Conservation (phyloP, 2,329 filamentous ascomycete genomes). For the Arthrobotrys entomopaga region DNA sequence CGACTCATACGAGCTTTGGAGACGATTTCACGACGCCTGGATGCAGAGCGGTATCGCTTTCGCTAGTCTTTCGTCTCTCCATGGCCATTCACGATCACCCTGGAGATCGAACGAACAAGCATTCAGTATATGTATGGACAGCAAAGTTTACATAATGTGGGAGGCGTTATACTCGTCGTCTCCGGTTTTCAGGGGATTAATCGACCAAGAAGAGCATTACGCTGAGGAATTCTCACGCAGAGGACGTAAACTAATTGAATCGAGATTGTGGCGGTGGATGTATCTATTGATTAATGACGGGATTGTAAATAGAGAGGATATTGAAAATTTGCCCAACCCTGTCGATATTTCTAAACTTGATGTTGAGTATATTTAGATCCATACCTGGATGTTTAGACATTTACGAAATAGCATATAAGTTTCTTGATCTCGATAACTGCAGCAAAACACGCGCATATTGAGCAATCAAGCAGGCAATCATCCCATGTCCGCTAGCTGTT, state of each 20-base stretch:
- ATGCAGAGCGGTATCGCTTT: neutral
- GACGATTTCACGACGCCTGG: neutral
- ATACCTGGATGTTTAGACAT: no score
- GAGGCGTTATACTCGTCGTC: neutral
- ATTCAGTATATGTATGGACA: neutral
- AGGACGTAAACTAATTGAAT: neutral
- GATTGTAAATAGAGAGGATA: constrained; percentile 16
- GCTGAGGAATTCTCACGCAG: neutral
- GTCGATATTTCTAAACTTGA: neutral
- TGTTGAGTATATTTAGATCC: no score
- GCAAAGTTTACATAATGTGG: neutral
- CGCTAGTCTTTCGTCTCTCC: neutral
- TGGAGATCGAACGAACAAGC: neutral
- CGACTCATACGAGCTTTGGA: neutral
- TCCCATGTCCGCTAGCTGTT: no score
- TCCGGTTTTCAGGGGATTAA: neutral
- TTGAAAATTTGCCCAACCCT: constrained; percentile 24
- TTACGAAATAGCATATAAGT: no score
- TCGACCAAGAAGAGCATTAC: neutral
- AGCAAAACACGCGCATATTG: no score
- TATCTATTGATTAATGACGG: constrained; percentile 1
- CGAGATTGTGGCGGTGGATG: constrained; percentile 7
- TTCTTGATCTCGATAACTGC: no score
- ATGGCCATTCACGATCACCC: neutral
- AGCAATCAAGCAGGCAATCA: no score